Evolutionary conservation across 148 eudicot genomes (phyloP), one percentile per base, ranked within the genome.

Genomic region (Rhododendron molle): DNA sequence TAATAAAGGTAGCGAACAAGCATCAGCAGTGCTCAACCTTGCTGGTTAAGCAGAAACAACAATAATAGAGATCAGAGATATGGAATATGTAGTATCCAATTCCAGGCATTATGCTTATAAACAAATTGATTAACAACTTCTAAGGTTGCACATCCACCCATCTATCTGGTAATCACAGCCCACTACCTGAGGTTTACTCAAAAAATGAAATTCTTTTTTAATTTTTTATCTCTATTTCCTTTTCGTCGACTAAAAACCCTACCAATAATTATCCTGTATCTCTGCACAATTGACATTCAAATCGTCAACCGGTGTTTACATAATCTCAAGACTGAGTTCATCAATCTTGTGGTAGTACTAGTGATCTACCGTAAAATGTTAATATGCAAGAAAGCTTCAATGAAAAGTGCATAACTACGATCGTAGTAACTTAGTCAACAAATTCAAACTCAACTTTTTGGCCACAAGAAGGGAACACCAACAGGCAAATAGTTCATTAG

Each of bases 221-320:
- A 30, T 47, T 3, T 14, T 79, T 49, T 30, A 3, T 49, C 14
- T 71, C 28, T 40, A n/a, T 44, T 23, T n/a, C 18, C 5, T 32
- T 80, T 52, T 43, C 50, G 4, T 44, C 5, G n/a, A 15, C 32
- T 2, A 52, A 5, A 62, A 82, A 82, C 15, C 65, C 34, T 82
- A 82, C 32, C 50, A 82, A 40, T 54, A 43, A 82, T n/a, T 13
- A 81, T 82, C 76, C 52, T 62, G 76, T n/a, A 62, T 62, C 49
- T 15, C 46, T 13, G 84, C 44, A 54, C 60, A 58, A 40, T 28
- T 56, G 44, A 34, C 69, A 32, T 54, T 47, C 54, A 81, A 81
- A 34, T n/a, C 11, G 26, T 81, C 38, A 34, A 34, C n/a, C 14
- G 2, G 20, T 56, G 73, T 26, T 38, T 5, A 38, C 60, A 81